phyloP scores from a whole-genome alignment of 2,329 filamentous ascomycete genomes.

The Colletotrichum kahawae region DNA sequence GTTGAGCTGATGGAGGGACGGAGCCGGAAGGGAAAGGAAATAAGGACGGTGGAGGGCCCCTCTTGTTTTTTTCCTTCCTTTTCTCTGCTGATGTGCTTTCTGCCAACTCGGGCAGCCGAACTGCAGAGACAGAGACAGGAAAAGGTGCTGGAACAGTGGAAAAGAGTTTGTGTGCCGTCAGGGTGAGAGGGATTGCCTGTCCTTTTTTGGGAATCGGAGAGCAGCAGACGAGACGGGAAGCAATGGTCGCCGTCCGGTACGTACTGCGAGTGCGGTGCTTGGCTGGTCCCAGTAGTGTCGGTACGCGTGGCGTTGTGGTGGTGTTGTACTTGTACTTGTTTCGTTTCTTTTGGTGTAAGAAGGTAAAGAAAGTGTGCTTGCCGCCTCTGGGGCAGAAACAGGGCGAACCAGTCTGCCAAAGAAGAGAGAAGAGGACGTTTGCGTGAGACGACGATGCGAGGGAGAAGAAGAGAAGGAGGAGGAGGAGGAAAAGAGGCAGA shows the following conservation, averaged over 20 bases:
- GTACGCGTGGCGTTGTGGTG: not conserved
- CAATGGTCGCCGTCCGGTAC: constrained; percentile 1
- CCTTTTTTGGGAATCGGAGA: not conserved
- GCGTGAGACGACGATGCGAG: not conserved
- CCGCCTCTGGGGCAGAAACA: constrained; percentile 11
- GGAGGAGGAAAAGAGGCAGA: not conserved
- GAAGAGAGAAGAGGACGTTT: not conserved
- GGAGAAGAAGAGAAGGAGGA: not conserved
- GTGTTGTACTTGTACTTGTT: not conserved
- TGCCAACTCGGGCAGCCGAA: not conserved
- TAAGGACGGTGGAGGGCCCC: not conserved
- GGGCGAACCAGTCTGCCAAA: constrained; percentile 11
- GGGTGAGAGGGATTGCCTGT: not conserved
- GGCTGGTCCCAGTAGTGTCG: not conserved
- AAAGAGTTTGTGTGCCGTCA: not conserved
- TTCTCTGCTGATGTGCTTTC: not conserved
- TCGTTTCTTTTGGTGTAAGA: not conserved
- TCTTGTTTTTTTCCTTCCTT: not conserved
- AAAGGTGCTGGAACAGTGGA: not conserved
- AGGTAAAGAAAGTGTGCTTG: not conserved
- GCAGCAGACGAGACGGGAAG: not conserved
- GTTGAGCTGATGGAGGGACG: constrained; percentile 10
- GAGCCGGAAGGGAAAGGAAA: constrained; percentile 8
- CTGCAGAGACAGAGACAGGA: not conserved
- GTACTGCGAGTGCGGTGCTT: not conserved